These are phyloP conservation scores for Metahyphopichia silvanorum DNA, from an alignment of 805 yeast genomes.

Conservation along the genomic window DNA sequence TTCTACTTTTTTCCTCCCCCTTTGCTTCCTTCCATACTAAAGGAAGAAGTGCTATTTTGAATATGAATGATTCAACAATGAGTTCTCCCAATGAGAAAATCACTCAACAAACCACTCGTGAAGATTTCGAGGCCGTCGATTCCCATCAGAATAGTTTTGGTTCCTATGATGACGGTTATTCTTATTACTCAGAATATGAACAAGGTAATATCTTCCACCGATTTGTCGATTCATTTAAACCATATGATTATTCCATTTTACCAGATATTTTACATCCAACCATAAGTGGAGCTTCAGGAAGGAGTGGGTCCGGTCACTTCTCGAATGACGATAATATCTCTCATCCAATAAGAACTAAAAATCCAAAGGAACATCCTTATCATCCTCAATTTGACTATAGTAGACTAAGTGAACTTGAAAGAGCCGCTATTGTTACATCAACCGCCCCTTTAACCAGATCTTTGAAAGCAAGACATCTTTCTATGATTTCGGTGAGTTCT, in stretches of 20 bases:
- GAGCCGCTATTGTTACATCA: conserved; percentile 31
- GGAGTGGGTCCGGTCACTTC: too few species aligned
- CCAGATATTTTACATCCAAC: conserved; percentile 7
- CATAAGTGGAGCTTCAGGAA: background rate
- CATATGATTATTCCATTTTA: conserved; percentile 21
- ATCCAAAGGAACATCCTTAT: conserved; percentile 10
- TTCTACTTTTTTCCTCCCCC: too few species aligned
- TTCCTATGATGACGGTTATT: conserved; percentile 1
- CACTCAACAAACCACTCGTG: background rate
- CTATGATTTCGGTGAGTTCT: conserved; percentile 68
- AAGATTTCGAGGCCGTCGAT: conserved; percentile 1
- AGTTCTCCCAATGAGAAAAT: conserved; percentile 3
- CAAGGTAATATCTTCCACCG: conserved; percentile 3
- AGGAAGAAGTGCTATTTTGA: too few species aligned
- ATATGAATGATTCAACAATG: background rate
- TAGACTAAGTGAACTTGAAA: conserved; percentile 25
- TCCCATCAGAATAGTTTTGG: background rate
- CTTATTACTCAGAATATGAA: conserved; percentile 2
- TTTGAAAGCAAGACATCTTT: conserved; percentile 56
- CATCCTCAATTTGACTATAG: conserved; percentile 27
- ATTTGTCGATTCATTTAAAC: conserved; percentile 22
- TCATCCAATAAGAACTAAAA: background rate
- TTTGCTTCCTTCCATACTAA: too few species aligned
- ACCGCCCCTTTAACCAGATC: conserved; percentile 28
- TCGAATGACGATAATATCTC: conserved; percentile 1